Evolutionary conservation across 116 monocot genomes (phyloP).

Genomic region (Posidonia oceanica): DNA sequence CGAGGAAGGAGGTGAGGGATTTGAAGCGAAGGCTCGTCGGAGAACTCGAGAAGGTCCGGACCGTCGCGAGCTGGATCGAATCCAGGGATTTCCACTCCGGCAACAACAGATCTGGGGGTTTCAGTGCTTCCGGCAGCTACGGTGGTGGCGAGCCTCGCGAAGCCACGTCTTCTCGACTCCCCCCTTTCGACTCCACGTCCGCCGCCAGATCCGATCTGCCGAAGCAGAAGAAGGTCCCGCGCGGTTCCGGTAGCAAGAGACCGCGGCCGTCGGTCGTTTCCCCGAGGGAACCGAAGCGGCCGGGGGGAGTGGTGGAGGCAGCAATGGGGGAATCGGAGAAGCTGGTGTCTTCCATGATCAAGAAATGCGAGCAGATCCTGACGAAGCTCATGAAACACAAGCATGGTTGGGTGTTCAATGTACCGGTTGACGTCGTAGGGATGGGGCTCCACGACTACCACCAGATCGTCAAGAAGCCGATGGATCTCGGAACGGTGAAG

Average conservation of each 20-base stretch:
- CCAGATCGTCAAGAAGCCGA: slow-evolving; percentile 67
- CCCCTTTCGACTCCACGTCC: background rate
- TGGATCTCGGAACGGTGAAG: slow-evolving; percentile 92
- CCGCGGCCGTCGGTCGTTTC: background rate
- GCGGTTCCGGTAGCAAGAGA: background rate
- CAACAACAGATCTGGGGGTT: slow-evolving; percentile 21
- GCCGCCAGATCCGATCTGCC: slow-evolving; percentile 2
- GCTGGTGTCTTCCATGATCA: slow-evolving; percentile 33
- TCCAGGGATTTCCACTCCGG: slow-evolving; percentile 20
- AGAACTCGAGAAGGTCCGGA: slow-evolving; percentile 71
- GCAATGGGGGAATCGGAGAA: background rate
- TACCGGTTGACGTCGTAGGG: slow-evolving; percentile 53
- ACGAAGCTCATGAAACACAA: slow-evolving; percentile 66
- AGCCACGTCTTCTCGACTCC: background rate
- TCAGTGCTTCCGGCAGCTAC: slow-evolving; percentile 18
- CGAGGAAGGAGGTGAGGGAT: slow-evolving; percentile 39
- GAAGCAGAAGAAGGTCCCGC: background rate
- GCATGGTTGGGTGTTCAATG: slow-evolving; percentile 63
- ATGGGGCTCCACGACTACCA: slow-evolving; percentile 72
- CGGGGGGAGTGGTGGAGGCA: background rate
- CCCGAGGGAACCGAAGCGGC: background rate
- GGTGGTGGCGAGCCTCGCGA: slow-evolving; percentile 10
- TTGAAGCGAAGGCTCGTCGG: slow-evolving; percentile 48
- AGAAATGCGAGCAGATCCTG: slow-evolving; percentile 68
- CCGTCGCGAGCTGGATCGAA: slow-evolving; percentile 43